Base-by-base conservation (phyloP, 805 yeast species). In the Debaryomyces maramus region DNA sequence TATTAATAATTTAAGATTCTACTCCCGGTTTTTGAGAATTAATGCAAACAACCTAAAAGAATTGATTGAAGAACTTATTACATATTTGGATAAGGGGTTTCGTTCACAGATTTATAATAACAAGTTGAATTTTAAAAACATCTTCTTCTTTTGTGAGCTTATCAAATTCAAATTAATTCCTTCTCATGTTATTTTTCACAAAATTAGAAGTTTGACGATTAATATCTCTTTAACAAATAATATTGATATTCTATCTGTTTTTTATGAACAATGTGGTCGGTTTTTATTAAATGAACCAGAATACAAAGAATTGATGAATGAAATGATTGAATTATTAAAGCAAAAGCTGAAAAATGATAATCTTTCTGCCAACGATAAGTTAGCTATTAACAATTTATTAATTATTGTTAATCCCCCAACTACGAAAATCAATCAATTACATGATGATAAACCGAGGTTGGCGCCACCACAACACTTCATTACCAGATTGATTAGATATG, bases 81-180 rank as follows among this genome's bases (percentile, higher is more conserved):
- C 65, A 1, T 68, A 71, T 32, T 61, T 86, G 32, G 90, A 85
- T 52, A 61, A 60, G 31, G 79, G 81, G 1, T 75, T 85, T 46
- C 70, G 86, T 47, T 72, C 75, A 14, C 87, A 81, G 53, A 68
- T 85, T 29, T 49, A 53, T 40, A 75, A 74, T 43, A 73, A 78
- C 23, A 72, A 66, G 38, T 59, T 83, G 36, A 78, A 78, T 46
- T 77, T 80, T 48, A 74, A 70, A 47, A 78, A 74, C 47, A 73
- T 86, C 26, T 69, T 73, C 16, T 83, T 85, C 49, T 81, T 86
- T 48, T 67, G 80, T 35, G 97, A 90, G 53, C 66, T 89, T 63
- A 77, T 84, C 22, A 88, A 86, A 55, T 89, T 89, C 57, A 79
- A 76, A 48, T 59, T 88, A 44, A 69, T 88, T 11, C 91, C 95